A percentile compares a stretch with the other conserved stretches of the same genome.
Evolutionary conservation across 306 rosid species (phyloP).

Genomic region (Prunus armeniaca): DNA sequence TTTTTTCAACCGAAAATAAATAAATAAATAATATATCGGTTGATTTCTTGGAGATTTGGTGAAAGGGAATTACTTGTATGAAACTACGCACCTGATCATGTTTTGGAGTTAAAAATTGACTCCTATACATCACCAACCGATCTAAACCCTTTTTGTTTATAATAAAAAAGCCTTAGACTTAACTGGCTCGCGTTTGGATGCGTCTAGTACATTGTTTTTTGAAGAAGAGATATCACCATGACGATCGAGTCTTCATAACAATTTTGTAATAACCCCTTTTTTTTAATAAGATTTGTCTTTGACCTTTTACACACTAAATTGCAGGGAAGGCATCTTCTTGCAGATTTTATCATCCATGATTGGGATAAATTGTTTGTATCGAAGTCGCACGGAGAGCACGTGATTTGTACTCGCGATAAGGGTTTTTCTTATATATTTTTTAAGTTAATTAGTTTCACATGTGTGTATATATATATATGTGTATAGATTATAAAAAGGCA

Average conservation of each 20-base stretch:
- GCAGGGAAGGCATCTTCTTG: neutral
- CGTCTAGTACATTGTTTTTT: conserved; percentile 19
- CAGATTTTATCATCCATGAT: neutral
- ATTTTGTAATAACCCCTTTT: conserved; percentile 15
- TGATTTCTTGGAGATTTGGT: neutral
- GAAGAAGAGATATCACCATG: too few relatives aligned
- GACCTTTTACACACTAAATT: neutral
- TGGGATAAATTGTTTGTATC: neutral
- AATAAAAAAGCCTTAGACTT: conserved; percentile 40
- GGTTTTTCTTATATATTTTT: too few relatives aligned
- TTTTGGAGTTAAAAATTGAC: neutral
- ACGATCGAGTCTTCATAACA: conserved; percentile 23
- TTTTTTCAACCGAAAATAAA: too few relatives aligned
- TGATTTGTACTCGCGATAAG: neutral
- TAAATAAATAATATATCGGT: neutral
- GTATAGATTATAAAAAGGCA: too few relatives aligned
- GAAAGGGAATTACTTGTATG: neutral
- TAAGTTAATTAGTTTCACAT: too few relatives aligned
- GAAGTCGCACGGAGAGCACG: neutral
- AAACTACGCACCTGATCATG: neutral
- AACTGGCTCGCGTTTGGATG: conserved; percentile 46
- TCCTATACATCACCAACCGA: conserved; percentile 30
- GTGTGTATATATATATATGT: too few relatives aligned
- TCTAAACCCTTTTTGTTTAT: conserved; percentile 20
- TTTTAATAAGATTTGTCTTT: conserved; percentile 6